phyloP scores from a whole-genome alignment of 352 stramenopile species.

The Phytophthora citricola region DNA sequence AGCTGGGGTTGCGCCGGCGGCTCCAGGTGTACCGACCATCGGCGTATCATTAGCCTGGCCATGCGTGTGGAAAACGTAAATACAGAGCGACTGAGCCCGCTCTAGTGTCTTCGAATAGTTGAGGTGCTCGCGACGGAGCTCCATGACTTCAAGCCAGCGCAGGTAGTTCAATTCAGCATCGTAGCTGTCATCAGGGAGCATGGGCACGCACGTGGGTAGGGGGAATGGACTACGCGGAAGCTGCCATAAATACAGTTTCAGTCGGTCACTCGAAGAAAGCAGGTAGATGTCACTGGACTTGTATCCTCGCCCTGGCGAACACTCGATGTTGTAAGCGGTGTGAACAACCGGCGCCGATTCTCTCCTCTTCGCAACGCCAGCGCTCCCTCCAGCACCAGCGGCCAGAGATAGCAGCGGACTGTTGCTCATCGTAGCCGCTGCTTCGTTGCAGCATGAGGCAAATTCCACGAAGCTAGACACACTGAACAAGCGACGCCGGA shows the following conservation, averaged over 20 bases:
- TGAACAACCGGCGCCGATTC: constrained; percentile 64
- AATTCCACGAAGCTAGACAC: constrained; percentile 82
- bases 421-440: constrained; percentile 35
- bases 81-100: constrained; percentile 77
- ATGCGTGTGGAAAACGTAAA: constrained; percentile 89
- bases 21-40: constrained; percentile 35
- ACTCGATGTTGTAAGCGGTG: constrained; percentile 90
- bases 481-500: constrained; percentile 75
- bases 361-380: constrained; percentile 29
- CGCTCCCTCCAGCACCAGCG: constrained; percentile 32
- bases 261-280: constrained; percentile 64
- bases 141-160: constrained; percentile 85
- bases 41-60: constrained; percentile 62
- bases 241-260: constrained; percentile 88
- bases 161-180: constrained; percentile 71
- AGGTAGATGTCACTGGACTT: constrained; percentile 82
- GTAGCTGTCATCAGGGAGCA: constrained; percentile 67
- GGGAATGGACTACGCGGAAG: constrained; percentile 75
- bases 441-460: constrained; percentile 60
- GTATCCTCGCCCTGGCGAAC: constrained; percentile 80
- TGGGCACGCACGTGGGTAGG: constrained; percentile 69
- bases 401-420: constrained; percentile 40
- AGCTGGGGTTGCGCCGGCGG: constrained; percentile 9
- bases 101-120: constrained; percentile 83
- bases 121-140: constrained; percentile 77